Evolutionary conservation across 176 grass and related monocot genomes (phyloP).

Genomic region (Cocos nucifera): DNA sequence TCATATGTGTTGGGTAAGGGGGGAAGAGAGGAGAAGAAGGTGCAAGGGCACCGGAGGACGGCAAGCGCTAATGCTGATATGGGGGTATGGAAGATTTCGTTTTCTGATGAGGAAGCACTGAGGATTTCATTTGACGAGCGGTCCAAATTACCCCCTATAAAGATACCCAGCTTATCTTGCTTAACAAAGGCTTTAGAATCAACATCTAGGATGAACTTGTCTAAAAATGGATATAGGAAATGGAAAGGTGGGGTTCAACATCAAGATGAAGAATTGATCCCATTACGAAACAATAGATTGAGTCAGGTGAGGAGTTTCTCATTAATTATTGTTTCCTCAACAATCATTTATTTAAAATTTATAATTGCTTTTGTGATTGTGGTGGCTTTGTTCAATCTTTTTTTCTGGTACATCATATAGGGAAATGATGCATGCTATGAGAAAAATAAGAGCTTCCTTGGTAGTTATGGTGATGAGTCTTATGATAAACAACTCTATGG

Average conservation of each 20-base stretch:
- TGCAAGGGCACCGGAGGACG: conserved; percentile 41
- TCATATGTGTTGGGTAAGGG: conserved; percentile 34
- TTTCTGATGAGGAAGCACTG: conserved; percentile 33
- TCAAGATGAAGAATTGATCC: conserved; percentile 37
- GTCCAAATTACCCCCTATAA: conserved; percentile 33
- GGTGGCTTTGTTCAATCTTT: no score
- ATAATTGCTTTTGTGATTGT: no score
- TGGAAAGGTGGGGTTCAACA: conserved; percentile 34
- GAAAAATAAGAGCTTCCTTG: not conserved
- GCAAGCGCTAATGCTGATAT: conserved; percentile 71
- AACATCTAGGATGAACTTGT: conserved; percentile 47
- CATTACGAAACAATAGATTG: conserved; percentile 41
- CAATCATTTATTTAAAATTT: no score
- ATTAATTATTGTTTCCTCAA: no score
- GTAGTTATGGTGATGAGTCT: not conserved
- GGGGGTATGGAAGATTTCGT: conserved; percentile 45
- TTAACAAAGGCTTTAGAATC: conserved; percentile 45
- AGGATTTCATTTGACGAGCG: conserved; percentile 38
- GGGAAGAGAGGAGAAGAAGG: conserved; percentile 14
- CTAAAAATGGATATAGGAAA: conserved; percentile 48
- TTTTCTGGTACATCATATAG: no score
- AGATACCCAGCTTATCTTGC: conserved; percentile 48
- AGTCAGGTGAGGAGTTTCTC: not conserved
- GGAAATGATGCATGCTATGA: no score
- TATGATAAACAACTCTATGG: conserved; percentile 8